Evolutionary conservation across 73 alveolate species (phyloP).

Genomic region (Paramecium primaurelia): DNA sequence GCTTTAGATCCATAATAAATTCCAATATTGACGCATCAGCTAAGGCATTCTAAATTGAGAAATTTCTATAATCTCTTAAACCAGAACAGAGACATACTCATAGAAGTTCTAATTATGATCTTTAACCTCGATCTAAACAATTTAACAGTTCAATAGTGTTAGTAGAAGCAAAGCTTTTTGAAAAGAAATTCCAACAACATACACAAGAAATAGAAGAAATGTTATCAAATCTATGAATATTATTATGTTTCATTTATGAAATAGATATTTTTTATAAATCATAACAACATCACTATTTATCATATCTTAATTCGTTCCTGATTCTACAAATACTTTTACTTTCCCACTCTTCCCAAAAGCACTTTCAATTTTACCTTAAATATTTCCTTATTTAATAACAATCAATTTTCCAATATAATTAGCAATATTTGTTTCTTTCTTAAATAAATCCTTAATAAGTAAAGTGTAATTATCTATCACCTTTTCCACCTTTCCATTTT

Average conservation of each 20-base stretch:
- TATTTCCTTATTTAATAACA: slow-evolving; percentile 60
- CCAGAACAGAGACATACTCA: background rate
- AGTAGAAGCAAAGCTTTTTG: slow-evolving; percentile 42
- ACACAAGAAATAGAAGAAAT: slow-evolving; percentile 32
- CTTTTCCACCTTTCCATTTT: slow-evolving; percentile 88
- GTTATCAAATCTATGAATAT: background rate
- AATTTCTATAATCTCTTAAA: background rate
- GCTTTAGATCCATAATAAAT: background rate
- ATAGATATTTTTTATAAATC: slow-evolving; percentile 18
- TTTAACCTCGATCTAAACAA: background rate
- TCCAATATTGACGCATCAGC: slow-evolving; percentile 19
- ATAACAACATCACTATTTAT: background rate
- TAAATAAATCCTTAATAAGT: slow-evolving; percentile 78
- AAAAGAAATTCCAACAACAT: background rate
- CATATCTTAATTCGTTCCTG: slow-evolving; percentile 43
- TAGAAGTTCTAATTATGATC: background rate
- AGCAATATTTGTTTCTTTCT: slow-evolving; percentile 84
- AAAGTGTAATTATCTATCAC: slow-evolving; percentile 73
- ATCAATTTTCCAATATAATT: slow-evolving; percentile 77
- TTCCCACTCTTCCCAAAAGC: slow-evolving; percentile 96
- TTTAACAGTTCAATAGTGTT: background rate
- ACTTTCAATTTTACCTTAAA: slow-evolving; percentile 82
- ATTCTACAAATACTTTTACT: slow-evolving; percentile 77
- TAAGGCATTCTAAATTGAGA: slow-evolving; percentile 9
- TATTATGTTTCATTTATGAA: slow-evolving; percentile 15